Evolutionary conservation across 1,284 basidiomycete species (phyloP).

Genomic region (Trichosporon coremiiforme): DNA sequence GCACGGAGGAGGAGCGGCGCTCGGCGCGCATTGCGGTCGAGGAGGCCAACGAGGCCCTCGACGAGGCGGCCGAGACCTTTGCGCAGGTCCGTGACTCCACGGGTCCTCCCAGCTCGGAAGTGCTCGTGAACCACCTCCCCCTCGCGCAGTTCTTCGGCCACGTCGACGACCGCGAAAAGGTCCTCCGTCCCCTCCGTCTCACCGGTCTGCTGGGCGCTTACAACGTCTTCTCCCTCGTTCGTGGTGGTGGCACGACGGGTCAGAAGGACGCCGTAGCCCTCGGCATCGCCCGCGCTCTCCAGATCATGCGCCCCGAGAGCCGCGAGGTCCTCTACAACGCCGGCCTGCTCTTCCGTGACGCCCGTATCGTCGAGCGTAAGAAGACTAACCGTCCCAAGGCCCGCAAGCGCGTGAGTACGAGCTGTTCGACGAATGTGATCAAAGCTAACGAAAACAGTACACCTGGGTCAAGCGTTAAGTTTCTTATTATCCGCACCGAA

Average conservation of each 20-base stretch:
- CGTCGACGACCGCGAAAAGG: slow-evolving; percentile 74
- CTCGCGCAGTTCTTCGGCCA: slow-evolving; percentile 76
- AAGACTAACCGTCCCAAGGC: slow-evolving; percentile 92
- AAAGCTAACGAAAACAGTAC: slow-evolving; percentile 61
- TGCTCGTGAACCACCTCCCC: slow-evolving; percentile 83
- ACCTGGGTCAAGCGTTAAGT: slow-evolving; percentile 91
- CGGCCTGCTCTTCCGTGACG: slow-evolving; percentile 84
- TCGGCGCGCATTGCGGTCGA: neutral
- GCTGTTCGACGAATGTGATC: slow-evolving; percentile 11
- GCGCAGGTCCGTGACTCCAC: neutral
- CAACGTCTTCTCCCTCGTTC: slow-evolving; percentile 84
- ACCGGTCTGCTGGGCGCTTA: slow-evolving; percentile 85
- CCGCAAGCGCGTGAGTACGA: slow-evolving; percentile 74
- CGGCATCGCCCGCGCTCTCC: slow-evolving; percentile 79
- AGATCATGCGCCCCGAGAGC: slow-evolving; percentile 68
- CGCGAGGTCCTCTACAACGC: slow-evolving; percentile 73
- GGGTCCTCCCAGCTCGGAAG: slow-evolving; percentile 60
- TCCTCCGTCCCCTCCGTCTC: slow-evolving; percentile 80
- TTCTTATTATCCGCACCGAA: slow-evolving; percentile 10
- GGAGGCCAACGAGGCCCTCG: slow-evolving; percentile 16
- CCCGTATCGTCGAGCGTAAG: slow-evolving; percentile 96
- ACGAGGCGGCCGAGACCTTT: slow-evolving; percentile 14
- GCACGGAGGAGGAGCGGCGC: neutral
- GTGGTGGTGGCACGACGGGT: slow-evolving; percentile 86
- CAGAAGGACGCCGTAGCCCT: slow-evolving; percentile 88